These are phyloP conservation scores for Zygosaccharomyces bisporus DNA, from an alignment of 805 yeast genomes.

Conservation along the genomic window DNA sequence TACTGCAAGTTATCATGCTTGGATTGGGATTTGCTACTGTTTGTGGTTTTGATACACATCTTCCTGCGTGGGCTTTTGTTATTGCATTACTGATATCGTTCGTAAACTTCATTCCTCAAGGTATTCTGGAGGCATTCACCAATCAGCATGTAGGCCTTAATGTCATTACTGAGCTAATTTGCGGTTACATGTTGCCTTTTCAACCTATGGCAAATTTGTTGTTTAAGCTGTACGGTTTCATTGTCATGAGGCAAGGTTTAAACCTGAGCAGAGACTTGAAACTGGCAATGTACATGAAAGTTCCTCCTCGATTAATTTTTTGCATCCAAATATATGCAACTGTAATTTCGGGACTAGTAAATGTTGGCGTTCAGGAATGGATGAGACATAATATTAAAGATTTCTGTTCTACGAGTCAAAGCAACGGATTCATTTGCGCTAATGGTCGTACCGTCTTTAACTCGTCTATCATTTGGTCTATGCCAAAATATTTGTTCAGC, in stretches of 20 bases:
- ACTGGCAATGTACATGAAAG: constrained; percentile 53
- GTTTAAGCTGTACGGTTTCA: constrained; percentile 52
- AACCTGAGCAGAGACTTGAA: constrained; percentile 50
- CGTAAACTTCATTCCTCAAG: constrained; percentile 54
- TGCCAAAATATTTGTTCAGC: constrained; percentile 51
- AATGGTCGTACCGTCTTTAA: constrained; percentile 43
- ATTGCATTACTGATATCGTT: constrained; percentile 51
- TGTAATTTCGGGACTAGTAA: constrained; percentile 38
- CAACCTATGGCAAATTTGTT: constrained; percentile 53
- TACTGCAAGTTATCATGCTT: constrained; percentile 27
- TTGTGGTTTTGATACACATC: constrained; percentile 44
- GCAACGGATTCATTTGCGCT: constrained; percentile 44
- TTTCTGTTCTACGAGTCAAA: constrained; percentile 40
- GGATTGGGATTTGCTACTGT: constrained; percentile 35
- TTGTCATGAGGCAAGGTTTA: constrained; percentile 52
- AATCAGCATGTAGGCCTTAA: constrained; percentile 54
- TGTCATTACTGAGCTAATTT: constrained; percentile 55
- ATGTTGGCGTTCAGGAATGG: constrained; percentile 42
- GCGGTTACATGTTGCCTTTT: constrained; percentile 57
- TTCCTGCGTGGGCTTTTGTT: constrained; percentile 64
- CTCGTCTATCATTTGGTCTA: constrained; percentile 52
- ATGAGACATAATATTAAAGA: constrained; percentile 39
- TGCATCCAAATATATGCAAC: constrained; percentile 43
- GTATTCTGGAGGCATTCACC: constrained; percentile 55
- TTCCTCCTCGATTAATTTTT: constrained; percentile 55